Evolutionary conservation across 1,284 basidiomycete species (phyloP).

Genomic region (Farysia itapuensis): DNA sequence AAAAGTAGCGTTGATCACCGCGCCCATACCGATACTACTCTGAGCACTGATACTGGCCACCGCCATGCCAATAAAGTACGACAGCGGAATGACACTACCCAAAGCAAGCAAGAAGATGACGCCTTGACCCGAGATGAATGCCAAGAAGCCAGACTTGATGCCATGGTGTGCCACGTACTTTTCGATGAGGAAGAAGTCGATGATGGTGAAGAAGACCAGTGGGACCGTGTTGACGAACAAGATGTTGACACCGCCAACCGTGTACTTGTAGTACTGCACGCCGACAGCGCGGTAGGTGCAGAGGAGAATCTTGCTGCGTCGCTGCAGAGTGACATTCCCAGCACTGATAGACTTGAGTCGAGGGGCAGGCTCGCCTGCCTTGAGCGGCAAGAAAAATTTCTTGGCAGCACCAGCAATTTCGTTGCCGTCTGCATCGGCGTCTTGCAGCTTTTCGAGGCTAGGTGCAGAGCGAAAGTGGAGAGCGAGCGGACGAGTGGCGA

Average conservation of each 20-base stretch:
- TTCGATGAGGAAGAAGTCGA: slow-evolving; percentile 84
- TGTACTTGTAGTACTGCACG: slow-evolving; percentile 97
- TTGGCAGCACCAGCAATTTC: slow-evolving; percentile 32
- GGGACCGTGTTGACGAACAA: slow-evolving; percentile 94
- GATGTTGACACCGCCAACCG: slow-evolving; percentile 97
- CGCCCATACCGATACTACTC: slow-evolving; percentile 98
- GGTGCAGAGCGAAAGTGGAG: slow-evolving; percentile 78
- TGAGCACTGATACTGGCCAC: slow-evolving; percentile 98
- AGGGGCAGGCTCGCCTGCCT: slow-evolving; percentile 61
- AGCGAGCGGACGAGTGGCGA: slow-evolving; percentile 77
- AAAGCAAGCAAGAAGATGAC: slow-evolving; percentile 84
- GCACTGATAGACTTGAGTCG: slow-evolving; percentile 59
- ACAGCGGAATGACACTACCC: slow-evolving; percentile 90
- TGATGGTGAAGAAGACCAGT: slow-evolving; percentile 90
- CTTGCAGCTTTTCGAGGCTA: slow-evolving; percentile 28
- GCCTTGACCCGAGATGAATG: slow-evolving; percentile 72
- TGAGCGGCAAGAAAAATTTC: slow-evolving; percentile 51
- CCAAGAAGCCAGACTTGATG: slow-evolving; percentile 66
- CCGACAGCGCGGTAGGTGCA: slow-evolving; percentile 93
- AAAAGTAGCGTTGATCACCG: slow-evolving; percentile 98
- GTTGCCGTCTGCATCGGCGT: slow-evolving; percentile 55
- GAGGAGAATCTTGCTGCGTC: slow-evolving; percentile 74
- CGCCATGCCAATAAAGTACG: slow-evolving; percentile 99
- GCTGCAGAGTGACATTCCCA: slow-evolving; percentile 62
- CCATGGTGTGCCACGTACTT: slow-evolving; percentile 72